Base-by-base conservation (phyloP, 208 protist genomes). In the Naegleria lovaniensis region DNA sequence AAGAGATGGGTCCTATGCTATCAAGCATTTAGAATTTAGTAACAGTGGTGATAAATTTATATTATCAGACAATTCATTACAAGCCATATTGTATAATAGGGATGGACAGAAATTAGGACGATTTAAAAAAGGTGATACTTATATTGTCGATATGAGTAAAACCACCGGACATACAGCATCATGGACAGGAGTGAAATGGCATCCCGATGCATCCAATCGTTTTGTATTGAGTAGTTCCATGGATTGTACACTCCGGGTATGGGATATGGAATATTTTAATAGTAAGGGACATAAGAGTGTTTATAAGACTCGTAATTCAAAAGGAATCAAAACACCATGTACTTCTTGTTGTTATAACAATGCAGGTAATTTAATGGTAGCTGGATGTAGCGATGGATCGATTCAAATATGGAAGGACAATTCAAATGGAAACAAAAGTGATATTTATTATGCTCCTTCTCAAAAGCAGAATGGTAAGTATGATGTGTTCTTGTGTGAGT, bases 41-140 rank as follows among this genome's bases (percentile, higher is more conserved):
- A 59, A 41, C 6, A 83, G 11, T 38, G 29, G 55, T 22, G 41
- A 83, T 75, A 41, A n/a, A 43, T 89, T 89, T 22, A 25, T 89
- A 11, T 33, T 89, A 33, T 41, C 86, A 6, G 16, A 29, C 29
- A 39, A 59, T 43, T 40, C 86, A 39, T 11, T 76, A n/a, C 43
- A 76, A 76, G n/a, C 36, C 6, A 89, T 43, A 40, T 33, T 89
- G 41, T 59, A 43, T 19, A 52, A 89, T 43, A 89, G 86, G 75
- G 86, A 89, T 76, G 86, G 86, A 29, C 6, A 33, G 22, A 13
- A 58, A 76, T 25, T 43, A 76, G 90, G 16, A 36, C 51, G 11
- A 40, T 85, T 87, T 36, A 85, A 55, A 29, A 85, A 91, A 25
- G 90, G 90, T 25, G 90, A 91, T 88, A 86, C 4, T 11, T 91